Percentiles rank a stretch among this genome's conserved stretches.
Conservation (phyloP, 2,329 filamentous ascomycete genomes). For the Tolypocladium endophyticum region DNA sequence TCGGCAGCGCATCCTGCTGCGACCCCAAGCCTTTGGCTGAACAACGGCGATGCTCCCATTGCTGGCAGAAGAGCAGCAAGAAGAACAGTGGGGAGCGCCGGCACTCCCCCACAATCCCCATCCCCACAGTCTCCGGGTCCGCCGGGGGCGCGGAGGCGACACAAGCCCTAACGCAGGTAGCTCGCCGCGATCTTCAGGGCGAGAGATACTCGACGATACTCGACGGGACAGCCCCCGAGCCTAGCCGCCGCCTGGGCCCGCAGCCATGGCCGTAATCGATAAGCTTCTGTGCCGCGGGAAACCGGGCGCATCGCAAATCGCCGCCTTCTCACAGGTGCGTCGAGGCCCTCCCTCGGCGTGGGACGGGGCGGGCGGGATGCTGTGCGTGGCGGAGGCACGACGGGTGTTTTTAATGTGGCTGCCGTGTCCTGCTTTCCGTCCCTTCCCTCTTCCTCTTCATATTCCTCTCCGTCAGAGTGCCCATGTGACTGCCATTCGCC, state of each 20-base stretch:
- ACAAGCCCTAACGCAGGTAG: background rate
- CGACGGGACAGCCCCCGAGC: background rate
- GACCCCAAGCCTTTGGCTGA: background rate
- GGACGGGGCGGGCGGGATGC: background rate
- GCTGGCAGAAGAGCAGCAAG: background rate
- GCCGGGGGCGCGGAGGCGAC: background rate
- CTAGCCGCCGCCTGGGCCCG: background rate
- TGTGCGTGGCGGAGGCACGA: background rate
- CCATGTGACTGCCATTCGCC: background rate
- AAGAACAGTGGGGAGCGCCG: background rate
- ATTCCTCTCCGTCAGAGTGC: background rate
- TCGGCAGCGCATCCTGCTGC: background rate
- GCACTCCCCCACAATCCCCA: background rate
- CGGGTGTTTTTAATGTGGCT: background rate
- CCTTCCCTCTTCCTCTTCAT: background rate
- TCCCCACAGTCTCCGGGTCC: background rate
- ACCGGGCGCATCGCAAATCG: slow-evolving; percentile 11
- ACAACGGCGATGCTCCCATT: background rate
- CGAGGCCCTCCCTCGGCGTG: background rate
- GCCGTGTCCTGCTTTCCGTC: background rate
- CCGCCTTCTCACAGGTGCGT: slow-evolving; percentile 2
- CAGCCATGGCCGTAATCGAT: background rate
- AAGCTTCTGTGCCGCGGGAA: slow-evolving; percentile 14
- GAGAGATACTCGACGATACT: background rate
- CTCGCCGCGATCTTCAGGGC: background rate